A percentile compares a stretch with the other conserved stretches of the same genome.
These are phyloP conservation scores for Cucumis hystrix DNA, from an alignment of 306 rosid species.

Conservation along the genomic window DNA sequence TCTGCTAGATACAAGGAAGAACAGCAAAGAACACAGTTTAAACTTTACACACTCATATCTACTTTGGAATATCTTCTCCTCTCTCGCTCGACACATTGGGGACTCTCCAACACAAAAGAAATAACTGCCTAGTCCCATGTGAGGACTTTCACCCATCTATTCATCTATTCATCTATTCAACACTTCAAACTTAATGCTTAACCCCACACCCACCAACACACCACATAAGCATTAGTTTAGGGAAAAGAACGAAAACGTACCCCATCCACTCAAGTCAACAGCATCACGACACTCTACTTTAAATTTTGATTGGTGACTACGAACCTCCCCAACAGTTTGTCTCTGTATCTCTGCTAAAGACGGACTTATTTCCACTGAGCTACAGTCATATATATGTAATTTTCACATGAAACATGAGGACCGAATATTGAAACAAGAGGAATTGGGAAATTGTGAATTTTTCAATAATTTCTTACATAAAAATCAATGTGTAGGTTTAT, in stretches of 20 bases:
- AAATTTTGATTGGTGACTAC: constrained; percentile 69
- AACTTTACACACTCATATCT: neutral
- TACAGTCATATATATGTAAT: constrained; percentile 27
- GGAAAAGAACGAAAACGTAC: constrained; percentile 25
- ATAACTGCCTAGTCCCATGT: neutral
- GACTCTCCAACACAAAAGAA: neutral
- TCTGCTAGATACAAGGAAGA: neutral
- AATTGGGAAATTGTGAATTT: neutral
- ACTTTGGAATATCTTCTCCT: neutral
- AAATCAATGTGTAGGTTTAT: neutral
- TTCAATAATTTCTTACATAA: neutral
- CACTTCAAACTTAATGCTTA: neutral
- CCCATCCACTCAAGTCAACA: constrained; percentile 79
- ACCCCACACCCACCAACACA: neutral
- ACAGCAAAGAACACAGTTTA: neutral
- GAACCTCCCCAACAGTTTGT: constrained; percentile 72
- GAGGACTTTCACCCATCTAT: neutral
- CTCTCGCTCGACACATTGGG: neutral
- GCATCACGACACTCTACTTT: constrained; percentile 86
- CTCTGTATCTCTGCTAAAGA: constrained; percentile 77
- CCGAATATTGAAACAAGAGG: neutral
- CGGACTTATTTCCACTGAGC: constrained; percentile 95
- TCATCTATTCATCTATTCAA: neutral
- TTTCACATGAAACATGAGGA: neutral
- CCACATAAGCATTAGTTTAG: neutral